phyloP scores from a whole-genome alignment of 1,284 basidiomycete genomes.

The Rhodotorula sp. region DNA sequence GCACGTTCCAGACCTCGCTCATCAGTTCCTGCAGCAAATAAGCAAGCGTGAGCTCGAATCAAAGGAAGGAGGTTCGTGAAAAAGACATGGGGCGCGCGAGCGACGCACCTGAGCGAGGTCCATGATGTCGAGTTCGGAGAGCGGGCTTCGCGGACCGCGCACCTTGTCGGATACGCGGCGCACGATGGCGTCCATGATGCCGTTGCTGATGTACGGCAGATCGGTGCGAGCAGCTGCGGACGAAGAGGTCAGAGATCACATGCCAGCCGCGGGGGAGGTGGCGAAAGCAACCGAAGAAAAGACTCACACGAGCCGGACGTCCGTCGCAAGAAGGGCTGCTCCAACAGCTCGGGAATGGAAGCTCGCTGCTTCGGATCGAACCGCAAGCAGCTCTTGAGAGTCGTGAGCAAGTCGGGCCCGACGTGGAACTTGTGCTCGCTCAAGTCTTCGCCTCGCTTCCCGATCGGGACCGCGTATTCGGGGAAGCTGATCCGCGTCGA shows the following conservation, averaged over 20 bases:
- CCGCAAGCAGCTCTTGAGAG: conserved; percentile 70
- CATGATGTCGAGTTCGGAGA: conserved; percentile 12
- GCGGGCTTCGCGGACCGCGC: conserved; percentile 3
- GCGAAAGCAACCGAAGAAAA: too few species aligned
- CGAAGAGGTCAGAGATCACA: not conserved
- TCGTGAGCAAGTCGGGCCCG: conserved; percentile 64
- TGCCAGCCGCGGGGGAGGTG: too few species aligned
- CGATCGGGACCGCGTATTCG: conserved; percentile 60
- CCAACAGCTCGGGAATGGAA: conserved; percentile 66
- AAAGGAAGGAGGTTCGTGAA: not conserved
- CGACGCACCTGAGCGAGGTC: conserved; percentile 14
- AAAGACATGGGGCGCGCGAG: not conserved
- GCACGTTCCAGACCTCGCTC: conserved; percentile 3
- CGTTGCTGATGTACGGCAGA: conserved; percentile 19
- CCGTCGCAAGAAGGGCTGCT: conserved; percentile 31
- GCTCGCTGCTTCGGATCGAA: conserved; percentile 72
- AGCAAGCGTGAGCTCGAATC: not conserved
- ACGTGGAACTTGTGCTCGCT: conserved; percentile 66
- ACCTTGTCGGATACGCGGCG: conserved; percentile 29
- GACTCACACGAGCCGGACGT: conserved; percentile 16
- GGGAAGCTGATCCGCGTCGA: conserved; percentile 72
- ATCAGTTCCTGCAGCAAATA: conserved; percentile 1
- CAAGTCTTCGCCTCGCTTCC: conserved; percentile 59
- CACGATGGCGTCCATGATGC: conserved; percentile 27
- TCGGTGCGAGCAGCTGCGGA: not conserved